phyloP scores from a whole-genome alignment of 257 asterid species.

The Fraxinus excelsior region DNA sequence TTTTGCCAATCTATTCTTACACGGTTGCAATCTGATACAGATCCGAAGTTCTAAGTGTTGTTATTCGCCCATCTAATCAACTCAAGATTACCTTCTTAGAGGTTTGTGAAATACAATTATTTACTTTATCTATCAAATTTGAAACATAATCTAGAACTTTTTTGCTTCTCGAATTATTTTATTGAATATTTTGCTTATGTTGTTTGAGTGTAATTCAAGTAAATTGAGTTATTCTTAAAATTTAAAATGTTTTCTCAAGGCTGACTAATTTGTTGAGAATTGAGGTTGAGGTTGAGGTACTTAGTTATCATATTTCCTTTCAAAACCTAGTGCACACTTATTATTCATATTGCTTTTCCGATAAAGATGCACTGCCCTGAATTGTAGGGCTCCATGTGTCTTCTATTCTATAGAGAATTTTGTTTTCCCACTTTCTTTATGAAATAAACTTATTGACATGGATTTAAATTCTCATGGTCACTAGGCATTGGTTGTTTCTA shows the following conservation, averaged over 20 bases:
- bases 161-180: conserved; percentile 14
- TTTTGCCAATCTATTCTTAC: conserved; percentile 25
- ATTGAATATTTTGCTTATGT: conserved; percentile 9
- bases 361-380: background rate
- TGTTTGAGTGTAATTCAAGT: background rate
- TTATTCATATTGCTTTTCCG: background rate
- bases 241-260: background rate
- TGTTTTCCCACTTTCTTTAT: background rate
- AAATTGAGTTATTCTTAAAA: background rate
- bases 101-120: conserved; percentile 53
- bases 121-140: conserved; percentile 23
- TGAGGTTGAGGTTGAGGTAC: background rate
- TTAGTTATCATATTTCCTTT: background rate
- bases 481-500: background rate
- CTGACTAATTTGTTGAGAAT: background rate
- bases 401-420: background rate
- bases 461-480: background rate
- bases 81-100: conserved; percentile 95
- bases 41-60: conserved; percentile 83
- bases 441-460: background rate
- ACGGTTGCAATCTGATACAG: conserved; percentile 50
- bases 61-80: conserved; percentile 75
- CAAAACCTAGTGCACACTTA: background rate
- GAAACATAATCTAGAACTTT: background rate
- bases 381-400: background rate